Base-by-base conservation (phyloP, 2,329 filamentous ascomycete species). In the Cyclaneusma minus region DNA sequence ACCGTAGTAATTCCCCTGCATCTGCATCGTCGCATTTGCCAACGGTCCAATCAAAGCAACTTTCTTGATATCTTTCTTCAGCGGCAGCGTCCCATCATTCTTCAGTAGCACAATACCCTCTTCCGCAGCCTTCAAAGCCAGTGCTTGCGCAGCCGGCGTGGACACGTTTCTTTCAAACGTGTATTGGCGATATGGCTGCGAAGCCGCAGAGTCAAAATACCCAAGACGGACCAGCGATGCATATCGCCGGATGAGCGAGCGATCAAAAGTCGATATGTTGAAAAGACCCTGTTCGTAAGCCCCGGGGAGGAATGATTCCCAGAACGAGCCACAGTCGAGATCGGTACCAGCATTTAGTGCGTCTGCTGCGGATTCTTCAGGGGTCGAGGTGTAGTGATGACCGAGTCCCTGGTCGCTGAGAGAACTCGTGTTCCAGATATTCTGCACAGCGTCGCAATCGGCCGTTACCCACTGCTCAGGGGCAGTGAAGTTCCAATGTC, bases 401-500 rank as follows among this genome's bases (percentile, higher is more conserved):
- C 24, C 15, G 13, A 10, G 13, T 23, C 13, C 13, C 7, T 9
- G 21, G 13, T 10, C 21, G 12, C 13, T 13, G 7, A 7, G 39
- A 33, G 3, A 30, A 29, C 6, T 30, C 63, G 32, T 63, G 68
- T 38, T 65, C 54, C 15, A 64, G 49, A 37, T 68, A 39, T 74
- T 63, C 22, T 62, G 52, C 1, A 76, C 55, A 0, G 74, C 63
- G 29, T 71, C 69, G 36, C 75, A 80, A 40, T 80, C 74, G 10
- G 62, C 67, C 1, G 67, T 70, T 18, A 80, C 59, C 42, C 64
- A 75, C 33, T 75, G 65, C 25, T 70, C 60, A 22, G 67, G 58
- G 3, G 62, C 56, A 0, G 59, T 64, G 58, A 71, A 81, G 22
- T 56, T 59, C 67, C 73, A 81, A 38, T 70, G 64, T 22, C 75